Percentiles rank a stretch among this genome's conserved stretches.
phyloP scores from a whole-genome alignment of 345 rosid genomes.

The Citrus mangshanensis region DNA sequence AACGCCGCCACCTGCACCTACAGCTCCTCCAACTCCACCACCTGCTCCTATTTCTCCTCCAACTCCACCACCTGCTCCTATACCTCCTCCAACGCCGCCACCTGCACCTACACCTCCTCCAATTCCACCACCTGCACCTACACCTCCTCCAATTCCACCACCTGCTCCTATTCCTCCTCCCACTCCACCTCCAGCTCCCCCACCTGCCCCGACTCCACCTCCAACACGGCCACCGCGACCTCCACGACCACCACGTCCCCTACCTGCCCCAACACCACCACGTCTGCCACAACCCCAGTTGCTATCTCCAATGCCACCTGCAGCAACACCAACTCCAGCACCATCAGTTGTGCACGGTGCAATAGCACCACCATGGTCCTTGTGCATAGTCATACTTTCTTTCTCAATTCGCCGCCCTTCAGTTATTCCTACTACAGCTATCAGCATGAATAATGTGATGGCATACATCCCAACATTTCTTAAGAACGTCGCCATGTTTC shows the following conservation, averaged over 20 bases:
- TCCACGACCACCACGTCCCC: background rate
- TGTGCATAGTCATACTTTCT: background rate
- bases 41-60: background rate
- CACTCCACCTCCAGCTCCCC: too few relatives aligned
- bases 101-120: background rate
- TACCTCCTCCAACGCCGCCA: background rate
- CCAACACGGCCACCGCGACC: too few relatives aligned
- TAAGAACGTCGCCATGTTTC: constrained; percentile 1
- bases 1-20: background rate
- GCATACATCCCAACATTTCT: background rate
- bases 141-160: too few relatives aligned
- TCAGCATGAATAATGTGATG: background rate
- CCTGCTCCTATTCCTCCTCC: too few relatives aligned
- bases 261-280: background rate
- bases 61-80: background rate
- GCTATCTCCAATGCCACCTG: background rate
- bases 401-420: background rate
- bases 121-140: background rate
- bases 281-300: background rate
- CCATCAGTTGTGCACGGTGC: background rate
- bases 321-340: background rate
- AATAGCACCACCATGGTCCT: background rate
- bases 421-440: background rate
- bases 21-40: background rate
- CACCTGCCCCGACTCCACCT: background rate